Percentiles rank a stretch among this genome's conserved stretches.
These are phyloP conservation scores for Penicillium psychrofluorescens DNA, from an alignment of 495 filamentous ascomycete genomes.

Conservation along the genomic window DNA sequence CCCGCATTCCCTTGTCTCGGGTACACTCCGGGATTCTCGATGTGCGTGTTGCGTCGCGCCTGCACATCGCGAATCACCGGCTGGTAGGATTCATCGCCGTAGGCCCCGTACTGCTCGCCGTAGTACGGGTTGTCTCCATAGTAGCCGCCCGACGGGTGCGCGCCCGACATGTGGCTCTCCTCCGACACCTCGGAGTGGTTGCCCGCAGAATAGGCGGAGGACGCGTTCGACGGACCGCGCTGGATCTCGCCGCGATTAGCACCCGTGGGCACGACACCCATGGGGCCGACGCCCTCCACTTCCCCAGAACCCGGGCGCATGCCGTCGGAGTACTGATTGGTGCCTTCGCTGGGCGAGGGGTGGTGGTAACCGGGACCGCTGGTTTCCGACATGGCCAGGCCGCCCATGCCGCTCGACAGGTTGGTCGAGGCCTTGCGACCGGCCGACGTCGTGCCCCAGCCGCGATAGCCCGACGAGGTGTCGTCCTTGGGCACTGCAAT, in stretches of 20 bases:
- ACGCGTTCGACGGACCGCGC: constrained; percentile 91
- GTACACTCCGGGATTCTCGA: constrained; percentile 80
- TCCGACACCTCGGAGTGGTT: constrained; percentile 79
- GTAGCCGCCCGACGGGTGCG: constrained; percentile 37
- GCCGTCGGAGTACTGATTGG: constrained; percentile 60
- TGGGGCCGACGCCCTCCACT: constrained; percentile 65
- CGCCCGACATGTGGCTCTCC: constrained; percentile 53
- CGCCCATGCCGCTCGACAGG: constrained; percentile 67
- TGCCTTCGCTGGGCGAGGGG: constrained; percentile 62
- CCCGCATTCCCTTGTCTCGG: constrained; percentile 86
- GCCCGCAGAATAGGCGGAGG: constrained; percentile 84
- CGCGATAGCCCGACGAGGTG: constrained; percentile 71
- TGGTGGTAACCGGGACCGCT: constrained; percentile 51
- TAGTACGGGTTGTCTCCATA: constrained; percentile 51
- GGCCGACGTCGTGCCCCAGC: constrained; percentile 88
- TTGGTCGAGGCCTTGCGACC: constrained; percentile 81
- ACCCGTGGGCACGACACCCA: constrained; percentile 62
- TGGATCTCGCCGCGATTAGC: constrained; percentile 65
- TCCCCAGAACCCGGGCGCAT: constrained; percentile 54
- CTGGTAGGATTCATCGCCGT: constrained; percentile 51
- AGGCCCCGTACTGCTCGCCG: constrained; percentile 48
- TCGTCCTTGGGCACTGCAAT: constrained; percentile 58
- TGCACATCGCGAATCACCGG: constrained; percentile 93
- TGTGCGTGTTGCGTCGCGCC: constrained; percentile 85
- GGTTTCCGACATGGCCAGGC: constrained; percentile 68